Base-by-base conservation (phyloP, 331 rosid genomes). In the Arachis monticola region DNA sequence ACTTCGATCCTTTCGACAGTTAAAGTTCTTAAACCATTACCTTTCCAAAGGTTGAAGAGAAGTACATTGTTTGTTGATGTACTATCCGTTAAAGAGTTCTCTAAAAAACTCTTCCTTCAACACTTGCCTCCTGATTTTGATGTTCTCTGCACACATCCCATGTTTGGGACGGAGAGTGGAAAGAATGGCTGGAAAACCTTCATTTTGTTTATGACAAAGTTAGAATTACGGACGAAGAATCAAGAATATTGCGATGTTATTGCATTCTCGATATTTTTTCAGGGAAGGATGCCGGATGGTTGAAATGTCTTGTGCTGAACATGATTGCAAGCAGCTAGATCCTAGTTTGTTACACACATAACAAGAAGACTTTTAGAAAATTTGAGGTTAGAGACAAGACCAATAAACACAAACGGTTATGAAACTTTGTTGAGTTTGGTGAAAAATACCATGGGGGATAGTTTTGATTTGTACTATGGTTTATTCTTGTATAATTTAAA, bases 301-400 rank as follows among this genome's bases (percentile, higher is more conserved):
- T 22, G 27, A 22, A 22, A 22, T 22, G 27, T 22, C 27, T 22
- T 22, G 27, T 68, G 90, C 88, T 10, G 94, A 88, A 75, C 97
- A 92, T 81, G 97, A 92, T 77, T 75, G 79, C 76, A 90, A 64
- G 97, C 97, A 0, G 97, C 97, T 38, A 96, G 96, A 38, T 92
- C 97, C n/a, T 94, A 90, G 80, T 90, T 92, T 79, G 85, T 92
- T 45, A 90, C 97, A 2, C 96, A 90, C 70, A 92, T 93, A 0
- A 83, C 89, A 66, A 96, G 97, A 51, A 90, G 97, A 76, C 46
- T 90, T 69, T 78, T 92, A 82, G 92, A 90, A 59, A 90, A 74
- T 66, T 55, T 92, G 72, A 79, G 77, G 13, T 83, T 92, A 87
- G 80, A 86, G 78, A 83, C 87, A 5, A 90, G 94, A 0, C 97